Percentiles rank a stretch among this genome's conserved stretches.
Conservation (phyloP, 2,329 filamentous ascomycete genomes). For the Phoma sp. region DNA sequence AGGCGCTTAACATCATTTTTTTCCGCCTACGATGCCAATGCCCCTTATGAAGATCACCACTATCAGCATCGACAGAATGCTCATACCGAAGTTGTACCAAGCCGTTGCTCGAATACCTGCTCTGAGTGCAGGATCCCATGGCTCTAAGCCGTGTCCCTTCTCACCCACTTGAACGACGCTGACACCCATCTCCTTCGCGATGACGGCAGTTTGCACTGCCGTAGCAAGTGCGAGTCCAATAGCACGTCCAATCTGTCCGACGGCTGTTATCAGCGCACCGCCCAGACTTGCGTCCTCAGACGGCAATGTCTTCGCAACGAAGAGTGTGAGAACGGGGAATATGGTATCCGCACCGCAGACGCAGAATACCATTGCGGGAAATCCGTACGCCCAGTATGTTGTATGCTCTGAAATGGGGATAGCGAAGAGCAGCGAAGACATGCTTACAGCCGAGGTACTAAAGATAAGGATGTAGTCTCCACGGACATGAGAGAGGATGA, state of each 20-base stretch:
- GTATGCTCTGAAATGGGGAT: conserved; percentile 66
- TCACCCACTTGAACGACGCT: conserved; percentile 36
- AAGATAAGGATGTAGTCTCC: conserved; percentile 64
- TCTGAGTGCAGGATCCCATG: conserved; percentile 43
- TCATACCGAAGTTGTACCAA: conserved; percentile 51
- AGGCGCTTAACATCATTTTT: not conserved
- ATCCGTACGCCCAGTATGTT: conserved; percentile 70
- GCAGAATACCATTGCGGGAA: conserved; percentile 69
- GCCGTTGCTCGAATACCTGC: conserved; percentile 46
- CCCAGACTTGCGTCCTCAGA: conserved; percentile 70
- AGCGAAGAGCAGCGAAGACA: conserved; percentile 67
- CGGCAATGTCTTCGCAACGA: conserved; percentile 67
- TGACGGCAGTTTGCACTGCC: conserved; percentile 66
- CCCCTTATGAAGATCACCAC: conserved; percentile 39
- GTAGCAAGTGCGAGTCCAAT: conserved; percentile 71
- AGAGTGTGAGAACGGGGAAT: conserved; percentile 69
- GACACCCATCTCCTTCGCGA: conserved; percentile 33
- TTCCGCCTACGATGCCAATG: conserved; percentile 25
- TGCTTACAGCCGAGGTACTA: conserved; percentile 62
- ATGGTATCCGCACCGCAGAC: conserved; percentile 71
- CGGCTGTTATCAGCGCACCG: conserved; percentile 70
- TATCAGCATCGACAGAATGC: conserved; percentile 40
- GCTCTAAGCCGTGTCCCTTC: conserved; percentile 23
- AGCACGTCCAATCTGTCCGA: conserved; percentile 68
- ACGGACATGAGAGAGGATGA: conserved; percentile 56